These are phyloP conservation scores for Proteromonas lacertae DNA, from an alignment of 352 stramenopile species.

Conservation along the genomic window DNA sequence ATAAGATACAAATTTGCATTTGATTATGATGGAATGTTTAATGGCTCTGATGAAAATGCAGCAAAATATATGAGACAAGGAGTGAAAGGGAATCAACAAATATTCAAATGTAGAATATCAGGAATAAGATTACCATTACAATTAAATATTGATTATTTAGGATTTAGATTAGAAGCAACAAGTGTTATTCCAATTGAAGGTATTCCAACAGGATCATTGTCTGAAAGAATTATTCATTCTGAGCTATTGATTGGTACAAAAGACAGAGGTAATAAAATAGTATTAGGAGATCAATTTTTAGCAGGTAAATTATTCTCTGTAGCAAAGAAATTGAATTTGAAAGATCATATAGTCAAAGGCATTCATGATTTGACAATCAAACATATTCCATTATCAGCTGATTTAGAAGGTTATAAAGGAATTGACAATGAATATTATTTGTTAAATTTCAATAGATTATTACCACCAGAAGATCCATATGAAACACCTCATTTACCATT, in stretches of 20 bases:
- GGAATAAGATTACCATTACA: conserved; percentile 13
- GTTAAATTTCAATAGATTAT: conserved; percentile 33
- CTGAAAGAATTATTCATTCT: conserved; percentile 14
- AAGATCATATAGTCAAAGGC: conserved; percentile 30
- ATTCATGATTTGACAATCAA: conserved; percentile 33
- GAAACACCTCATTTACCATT: conserved; percentile 25
- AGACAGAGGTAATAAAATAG: conserved; percentile 32
- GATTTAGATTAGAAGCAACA: conserved; percentile 34
- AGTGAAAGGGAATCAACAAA: conserved; percentile 26
- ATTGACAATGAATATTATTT: conserved; percentile 17
- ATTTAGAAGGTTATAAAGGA: conserved; percentile 1
- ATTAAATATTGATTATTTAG: conserved; percentile 39
- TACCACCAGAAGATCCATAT: conserved; percentile 42
- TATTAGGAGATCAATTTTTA: conserved; percentile 9
- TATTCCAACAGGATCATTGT: conserved; percentile 20
- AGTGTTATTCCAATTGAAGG: conserved; percentile 38
- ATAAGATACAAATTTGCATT: conserved; percentile 48
- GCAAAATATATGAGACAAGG: conserved; percentile 41
- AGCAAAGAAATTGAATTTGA: conserved; percentile 30
- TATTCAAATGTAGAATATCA: conserved; percentile 9
- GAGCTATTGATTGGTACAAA: conserved; percentile 41
- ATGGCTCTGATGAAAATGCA: conserved; percentile 39
- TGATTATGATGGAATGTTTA: conserved; percentile 51
- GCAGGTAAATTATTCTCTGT: conserved; percentile 22
- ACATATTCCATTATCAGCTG: background rate